Evolutionary conservation across 73 alveolate species (phyloP), one percentile per base, ranked within the genome.

Genomic region (Paramecium octaurelia): DNA sequence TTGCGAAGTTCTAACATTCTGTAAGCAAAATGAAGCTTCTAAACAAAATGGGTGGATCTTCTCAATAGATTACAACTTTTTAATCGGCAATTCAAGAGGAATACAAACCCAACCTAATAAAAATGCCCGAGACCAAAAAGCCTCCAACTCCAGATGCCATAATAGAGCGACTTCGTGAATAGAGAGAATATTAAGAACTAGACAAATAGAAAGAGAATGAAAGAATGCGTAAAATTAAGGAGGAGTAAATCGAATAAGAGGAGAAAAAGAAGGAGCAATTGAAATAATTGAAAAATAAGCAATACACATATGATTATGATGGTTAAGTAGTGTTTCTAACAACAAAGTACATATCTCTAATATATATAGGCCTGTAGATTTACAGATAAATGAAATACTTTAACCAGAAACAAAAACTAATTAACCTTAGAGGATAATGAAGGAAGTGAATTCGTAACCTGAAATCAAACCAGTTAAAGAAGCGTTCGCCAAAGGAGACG

Each of bases 101-200:
- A 24, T 34, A 80, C 14, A 43, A 80, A 12, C 91, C 91, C 5
- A 48, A 46, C 21, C 10, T 42, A 23, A 12, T 42, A n/a, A 44
- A 80, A 14, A 80, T 44, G 91, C 76, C 75, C 1, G 91, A 48
- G 2, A 43, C 46, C 1, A 43, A 80, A 31, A 80, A 48, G 38
- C 91, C 91, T 42, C 91, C 91, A 20, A 80, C 91, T 23, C 91
- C 91, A 40, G 91, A 80, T 80, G 64, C 91, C 1, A 80, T 80
- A 2, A 80, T 80, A 0, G 91, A 80, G 12, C 44, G 91, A 80
- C 46, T 80, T 10, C 27, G 91, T 0, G 91, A 80, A 43, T 80
- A 80, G 57, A 80, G 91, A 80, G 91, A 80, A 46, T 80, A 31
- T 31, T 48, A 80, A 23, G 76, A 80, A 43, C 24, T 44, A 46